Evolutionary conservation across 2,329 filamentous ascomycete species (phyloP).

Genomic region (Monosporascus sp.): DNA sequence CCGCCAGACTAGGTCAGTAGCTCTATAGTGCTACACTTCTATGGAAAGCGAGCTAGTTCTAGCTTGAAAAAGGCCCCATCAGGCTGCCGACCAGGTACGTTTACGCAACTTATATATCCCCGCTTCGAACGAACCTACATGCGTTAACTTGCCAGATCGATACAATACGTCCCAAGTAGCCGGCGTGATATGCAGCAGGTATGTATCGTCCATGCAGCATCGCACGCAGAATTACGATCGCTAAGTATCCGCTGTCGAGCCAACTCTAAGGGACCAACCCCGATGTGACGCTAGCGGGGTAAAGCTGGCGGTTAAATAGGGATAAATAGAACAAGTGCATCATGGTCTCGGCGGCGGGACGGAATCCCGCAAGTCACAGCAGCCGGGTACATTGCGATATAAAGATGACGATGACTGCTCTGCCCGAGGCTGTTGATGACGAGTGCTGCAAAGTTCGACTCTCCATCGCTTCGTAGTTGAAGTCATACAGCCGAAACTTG

Average conservation of each 20-base stretch:
- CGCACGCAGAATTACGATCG: not conserved
- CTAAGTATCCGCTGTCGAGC: not conserved
- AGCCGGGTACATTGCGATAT: no score
- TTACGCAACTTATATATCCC: no score
- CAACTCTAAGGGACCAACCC: not conserved
- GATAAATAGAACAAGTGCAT: slow-evolving; percentile 26
- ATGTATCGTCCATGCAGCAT: not conserved
- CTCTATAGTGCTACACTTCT: no score
- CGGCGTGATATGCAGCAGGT: not conserved
- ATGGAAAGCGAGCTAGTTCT: no score
- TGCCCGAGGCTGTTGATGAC: not conserved
- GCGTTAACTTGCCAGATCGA: no score
- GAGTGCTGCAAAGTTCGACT: not conserved
- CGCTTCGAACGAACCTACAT: no score
- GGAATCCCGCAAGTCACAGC: slow-evolving; percentile 4
- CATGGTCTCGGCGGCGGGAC: slow-evolving; percentile 18
- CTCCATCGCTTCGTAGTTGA: no score
- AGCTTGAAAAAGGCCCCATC: no score
- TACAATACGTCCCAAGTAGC: not conserved
- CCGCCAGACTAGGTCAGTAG: no score
- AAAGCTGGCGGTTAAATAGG: slow-evolving; percentile 30
- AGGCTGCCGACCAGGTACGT: no score
- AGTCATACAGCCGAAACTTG: no score
- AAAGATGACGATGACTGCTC: not conserved
- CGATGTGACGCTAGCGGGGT: slow-evolving; percentile 10